Base-by-base conservation (phyloP, 805 yeast genomes). In the Saccharomycopsis sp. region DNA sequence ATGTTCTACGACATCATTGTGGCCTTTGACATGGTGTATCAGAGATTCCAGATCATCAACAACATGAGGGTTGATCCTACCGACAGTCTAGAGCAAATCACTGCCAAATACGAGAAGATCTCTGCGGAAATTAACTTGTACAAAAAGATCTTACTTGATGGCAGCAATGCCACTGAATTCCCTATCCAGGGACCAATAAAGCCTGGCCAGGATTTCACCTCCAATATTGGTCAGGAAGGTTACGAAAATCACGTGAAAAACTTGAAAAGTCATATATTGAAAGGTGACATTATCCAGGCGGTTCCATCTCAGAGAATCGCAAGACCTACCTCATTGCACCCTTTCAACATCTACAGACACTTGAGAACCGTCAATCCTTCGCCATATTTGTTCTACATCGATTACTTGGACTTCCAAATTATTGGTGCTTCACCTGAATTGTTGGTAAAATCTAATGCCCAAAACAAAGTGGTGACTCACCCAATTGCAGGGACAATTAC, bases 371-470 rank as follows among this genome's bases (percentile, higher is more conserved):
- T 94, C 53, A 94, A 94, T 73, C 99, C 99, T 9, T 90, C 97
- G 1, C 99, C 99, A 25, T 94, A 94, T 71, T 79, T 94, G 78
- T 94, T 94, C 70, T 94, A 91, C 73, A 85, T 94, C 64, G 98
- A 94, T 70, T 87, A 89, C 67, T 70, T 88, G 59, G 97, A 90
- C 65, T 94, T 93, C 77, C 97, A 92, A 71, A 81, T 94, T 53
- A 93, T 94, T 58, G 99, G 99, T 53, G 99, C 99, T 0, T 90
- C 97, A 12, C 99, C 99, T 1, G 99, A 94, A 71, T 74, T 93
- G 58, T 77, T 94, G 58, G 97, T 93, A 57, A 89, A 90, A 71
- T 77, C 90, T 3, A 97, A 91, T 64, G 62, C 64, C 23, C 77
- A 85, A 41, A 83, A 86, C 62, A 84, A 88, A 65, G 82, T 94